Conservation (phyloP, 176 grass and related monocot genomes). For the Cenchrus fungigraminus region DNA sequence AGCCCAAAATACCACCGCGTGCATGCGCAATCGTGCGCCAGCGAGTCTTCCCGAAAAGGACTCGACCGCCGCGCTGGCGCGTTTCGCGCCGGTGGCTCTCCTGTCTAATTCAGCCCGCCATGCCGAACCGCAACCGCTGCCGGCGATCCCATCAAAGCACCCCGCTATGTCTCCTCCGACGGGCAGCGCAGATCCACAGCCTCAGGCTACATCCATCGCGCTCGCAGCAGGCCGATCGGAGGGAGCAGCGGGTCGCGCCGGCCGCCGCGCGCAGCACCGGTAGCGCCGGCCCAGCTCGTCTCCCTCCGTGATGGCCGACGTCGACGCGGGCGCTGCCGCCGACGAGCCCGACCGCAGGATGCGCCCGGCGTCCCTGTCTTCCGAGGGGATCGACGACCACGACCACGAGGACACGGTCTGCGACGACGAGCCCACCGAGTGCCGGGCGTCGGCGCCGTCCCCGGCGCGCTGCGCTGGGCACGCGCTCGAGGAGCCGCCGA, state of each 20-base stretch:
- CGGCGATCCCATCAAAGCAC: slow-evolving; percentile 31
- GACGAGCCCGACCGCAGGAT: neutral
- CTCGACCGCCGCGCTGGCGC: slow-evolving; percentile 5
- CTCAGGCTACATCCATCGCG: neutral
- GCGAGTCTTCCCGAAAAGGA: neutral
- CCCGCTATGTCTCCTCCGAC: slow-evolving; percentile 25
- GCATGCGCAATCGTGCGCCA: no score
- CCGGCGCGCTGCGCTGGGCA: neutral
- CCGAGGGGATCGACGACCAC: neutral
- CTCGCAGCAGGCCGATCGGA: neutral
- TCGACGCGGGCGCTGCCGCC: neutral
- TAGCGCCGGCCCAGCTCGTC: slow-evolving; percentile 13
- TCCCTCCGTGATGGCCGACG: slow-evolving; percentile 39
- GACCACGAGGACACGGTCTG: neutral
- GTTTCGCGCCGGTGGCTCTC: slow-evolving; percentile 15
- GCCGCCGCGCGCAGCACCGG: neutral
- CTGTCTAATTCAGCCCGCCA: neutral
- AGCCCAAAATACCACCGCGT: no score
- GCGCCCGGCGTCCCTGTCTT: slow-evolving; percentile 3
- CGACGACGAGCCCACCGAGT: slow-evolving; percentile 15
- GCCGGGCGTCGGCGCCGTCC: neutral
- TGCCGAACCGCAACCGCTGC: neutral
- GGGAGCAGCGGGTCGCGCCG: slow-evolving; percentile 31
- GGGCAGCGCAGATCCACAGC: slow-evolving; percentile 30
- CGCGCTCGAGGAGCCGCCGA: neutral